Percentiles rank a stretch among this genome's conserved stretches.
These are phyloP conservation scores for Phytomonas francai DNA, from an alignment of 208 protist species.

Conservation along the genomic window DNA sequence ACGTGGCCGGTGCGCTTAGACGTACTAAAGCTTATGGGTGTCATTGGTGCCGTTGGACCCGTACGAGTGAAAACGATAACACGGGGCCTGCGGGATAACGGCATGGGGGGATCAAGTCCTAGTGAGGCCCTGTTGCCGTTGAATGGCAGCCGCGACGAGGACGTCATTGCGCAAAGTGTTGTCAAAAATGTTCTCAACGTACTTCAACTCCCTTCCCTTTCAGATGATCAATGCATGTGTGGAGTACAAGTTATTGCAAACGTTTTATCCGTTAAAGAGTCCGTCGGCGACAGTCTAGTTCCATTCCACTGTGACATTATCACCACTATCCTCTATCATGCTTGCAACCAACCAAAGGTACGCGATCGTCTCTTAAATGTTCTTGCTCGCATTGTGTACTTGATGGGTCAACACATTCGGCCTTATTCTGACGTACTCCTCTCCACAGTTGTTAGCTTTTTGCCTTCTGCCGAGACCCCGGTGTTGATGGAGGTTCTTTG, in stretches of 20 bases:
- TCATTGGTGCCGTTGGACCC: conserved; percentile 83
- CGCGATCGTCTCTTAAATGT: conserved; percentile 51
- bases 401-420: conserved; percentile 60
- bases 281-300: conserved; percentile 32
- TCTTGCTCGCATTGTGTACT: conserved; percentile 48
- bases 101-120: conserved; percentile 2
- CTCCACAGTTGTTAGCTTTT: conserved; percentile 36
- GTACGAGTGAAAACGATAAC: conserved; percentile 75
- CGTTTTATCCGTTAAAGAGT: conserved; percentile 58
- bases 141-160: conserved; percentile 26
- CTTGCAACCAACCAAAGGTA: conserved; percentile 42
- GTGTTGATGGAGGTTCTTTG: conserved; percentile 64
- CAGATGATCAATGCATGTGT: conserved; percentile 76
- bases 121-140: neutral
- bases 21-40: conserved; percentile 85
- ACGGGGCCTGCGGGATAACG: conserved; percentile 37
- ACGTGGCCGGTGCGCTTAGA: conserved; percentile 81
- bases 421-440: conserved; percentile 60
- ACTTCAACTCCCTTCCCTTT: conserved; percentile 71
- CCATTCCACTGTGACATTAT: conserved; percentile 58
- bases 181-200: conserved; percentile 67
- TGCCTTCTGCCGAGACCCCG: conserved; percentile 37
- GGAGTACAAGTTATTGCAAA: conserved; percentile 67
- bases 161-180: conserved; percentile 65
- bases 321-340: conserved; percentile 53